Percentiles rank a stretch among this genome's conserved stretches.
These are phyloP conservation scores for Vigna mungo DNA, from an alignment of 306 rosid genomes.

Conservation along the genomic window DNA sequence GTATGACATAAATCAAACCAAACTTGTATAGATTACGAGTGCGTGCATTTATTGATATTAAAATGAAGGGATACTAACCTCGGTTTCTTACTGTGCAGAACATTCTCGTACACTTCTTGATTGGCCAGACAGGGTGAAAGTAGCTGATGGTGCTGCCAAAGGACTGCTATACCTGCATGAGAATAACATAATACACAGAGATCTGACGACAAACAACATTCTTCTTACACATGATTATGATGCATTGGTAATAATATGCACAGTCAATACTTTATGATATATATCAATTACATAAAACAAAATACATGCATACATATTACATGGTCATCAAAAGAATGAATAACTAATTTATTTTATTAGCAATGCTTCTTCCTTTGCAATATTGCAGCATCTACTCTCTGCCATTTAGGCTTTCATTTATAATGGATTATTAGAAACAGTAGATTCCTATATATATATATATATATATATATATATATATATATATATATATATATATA, in stretches of 20 bases:
- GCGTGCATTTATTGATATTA: neutral
- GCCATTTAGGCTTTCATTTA: neutral
- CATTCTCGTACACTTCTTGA: constrained; percentile 52
- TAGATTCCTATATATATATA: too few relatives aligned
- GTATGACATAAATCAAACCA: constrained; percentile 48
- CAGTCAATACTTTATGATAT: too few relatives aligned
- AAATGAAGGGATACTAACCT: neutral
- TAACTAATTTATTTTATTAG: neutral
- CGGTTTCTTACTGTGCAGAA: constrained; percentile 53
- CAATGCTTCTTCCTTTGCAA: neutral
- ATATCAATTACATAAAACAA: too few relatives aligned
- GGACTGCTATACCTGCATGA: constrained; percentile 72
- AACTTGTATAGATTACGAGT: neutral
- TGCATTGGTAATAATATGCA: constrained; percentile 57
- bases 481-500: too few relatives aligned
- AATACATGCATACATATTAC: too few relatives aligned
- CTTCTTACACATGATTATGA: constrained; percentile 80
- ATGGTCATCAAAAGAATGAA: neutral
- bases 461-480: neutral
- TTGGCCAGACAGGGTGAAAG: constrained; percentile 73
- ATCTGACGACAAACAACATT: constrained; percentile 77
- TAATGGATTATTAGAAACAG: neutral
- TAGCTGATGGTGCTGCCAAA: constrained; percentile 76
- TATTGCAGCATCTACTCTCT: neutral
- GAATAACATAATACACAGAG: constrained; percentile 83